Base-by-base conservation (phyloP, 1,139 yeast species). In the Wickerhamomyces sp. region DNA sequence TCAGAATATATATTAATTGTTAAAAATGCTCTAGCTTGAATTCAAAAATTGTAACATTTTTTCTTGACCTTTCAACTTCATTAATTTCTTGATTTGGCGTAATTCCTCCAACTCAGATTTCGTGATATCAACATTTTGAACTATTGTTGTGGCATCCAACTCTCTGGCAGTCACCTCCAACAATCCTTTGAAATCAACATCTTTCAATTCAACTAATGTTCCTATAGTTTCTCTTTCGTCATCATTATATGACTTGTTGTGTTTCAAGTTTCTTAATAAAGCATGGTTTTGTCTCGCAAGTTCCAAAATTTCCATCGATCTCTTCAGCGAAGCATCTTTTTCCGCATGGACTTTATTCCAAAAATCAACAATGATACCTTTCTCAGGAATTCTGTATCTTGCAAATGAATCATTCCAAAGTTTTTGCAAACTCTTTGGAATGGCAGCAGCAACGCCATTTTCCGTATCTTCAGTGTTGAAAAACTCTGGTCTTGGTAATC, bases 361-460 rank as follows among this genome's bases (percentile, higher is more conserved):
- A 53, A 91, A 91, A 55, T 89, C 95, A 22, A 88, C 59, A 31
- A 83, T 61, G 5, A 91, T 68, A 50, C 87, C 82, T 31, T 70
- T 69, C 46, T 87, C 95, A 0, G 88, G 85, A 2, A 88, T 51
- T 39, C 83, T 63, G 55, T 78, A 82, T 1, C 83, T 67, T 34
- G 75, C 67, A 23, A 75, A 69, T 28, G 71, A 67, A 17, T 70
- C 58, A 23, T 69, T 64, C 37, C 71, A 58, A 4, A 66, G 50
- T 42, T 64, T 62, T 13, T 59, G 52, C 33, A 68, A 53, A 17
- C 58, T 50, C 23, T 59, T 57, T 5, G 70, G 57, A 7, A 67
- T 54, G 1, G 55, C 61, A 4, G 83, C 75, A 10, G 66, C 57
- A 4, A 79, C 60, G n/a, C 76, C 76, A 17, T 57, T 47, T 2